Conservation (phyloP, 2,329 filamentous ascomycete species). For the Ophiostoma ulmi region DNA sequence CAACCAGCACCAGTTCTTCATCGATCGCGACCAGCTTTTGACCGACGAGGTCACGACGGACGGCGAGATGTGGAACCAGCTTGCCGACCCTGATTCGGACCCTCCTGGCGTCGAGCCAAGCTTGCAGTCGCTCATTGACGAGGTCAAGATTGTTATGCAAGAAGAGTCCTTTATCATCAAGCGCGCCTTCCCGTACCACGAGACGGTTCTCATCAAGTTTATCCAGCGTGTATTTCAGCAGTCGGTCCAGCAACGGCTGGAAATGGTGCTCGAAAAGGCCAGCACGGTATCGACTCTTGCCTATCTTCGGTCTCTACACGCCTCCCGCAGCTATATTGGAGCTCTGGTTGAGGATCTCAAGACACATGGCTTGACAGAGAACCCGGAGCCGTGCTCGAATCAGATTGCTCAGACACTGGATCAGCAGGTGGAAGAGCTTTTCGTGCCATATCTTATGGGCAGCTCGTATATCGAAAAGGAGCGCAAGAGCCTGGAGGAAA, state of each 20-base stretch:
- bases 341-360: conserved; percentile 88
- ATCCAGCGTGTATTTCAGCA: conserved; percentile 96
- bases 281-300: conserved; percentile 85
- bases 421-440: conserved; percentile 72
- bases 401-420: conserved; percentile 73
- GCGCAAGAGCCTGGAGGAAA: conserved; percentile 65
- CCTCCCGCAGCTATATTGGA: conserved; percentile 83
- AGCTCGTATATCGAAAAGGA: conserved; percentile 68
- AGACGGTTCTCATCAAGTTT: conserved; percentile 88
- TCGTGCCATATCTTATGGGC: conserved; percentile 63
- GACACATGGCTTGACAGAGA: conserved; percentile 86
- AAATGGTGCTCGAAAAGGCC: conserved; percentile 94
- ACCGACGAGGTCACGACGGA: conserved; percentile 77
- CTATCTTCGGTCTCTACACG: conserved; percentile 84
- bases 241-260: conserved; percentile 90
- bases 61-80: conserved; percentile 75
- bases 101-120: conserved; percentile 88
- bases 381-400: conserved; percentile 84
- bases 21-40: conserved; percentile 87
- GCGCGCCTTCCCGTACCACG: conserved; percentile 90
- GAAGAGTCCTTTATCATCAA: conserved; percentile 97
- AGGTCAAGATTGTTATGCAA: conserved; percentile 92
- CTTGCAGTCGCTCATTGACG: conserved; percentile 84
- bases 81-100: conserved; percentile 91
- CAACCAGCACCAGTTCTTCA: conserved; percentile 99